Evolutionary conservation across 495 filamentous ascomycete species (phyloP), one percentile per base, ranked within the genome.

Genomic region (Hyaloscypha bicolor): DNA sequence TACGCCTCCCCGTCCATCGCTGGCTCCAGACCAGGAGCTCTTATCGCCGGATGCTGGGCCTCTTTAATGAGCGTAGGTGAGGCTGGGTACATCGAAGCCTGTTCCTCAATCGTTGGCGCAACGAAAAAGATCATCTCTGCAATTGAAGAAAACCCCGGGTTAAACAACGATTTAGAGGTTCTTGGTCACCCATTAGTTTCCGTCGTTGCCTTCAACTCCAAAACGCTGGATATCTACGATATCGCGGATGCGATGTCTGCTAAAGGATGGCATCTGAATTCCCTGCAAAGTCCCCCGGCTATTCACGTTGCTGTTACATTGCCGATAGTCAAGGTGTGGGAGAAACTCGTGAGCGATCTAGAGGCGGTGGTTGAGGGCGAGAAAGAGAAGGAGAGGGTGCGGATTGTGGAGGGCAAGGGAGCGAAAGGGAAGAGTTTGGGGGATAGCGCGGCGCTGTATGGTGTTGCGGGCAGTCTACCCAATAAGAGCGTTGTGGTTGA

Each of bases 261-360:
- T 3, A 87, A 87, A 70, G 95, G 95, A 29, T 99, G 95, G 95
- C 95, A 98, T 78, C 83, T 99, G 57, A 99, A 97, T 73, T 70
- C 94, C 8, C 82, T 98, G 61, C 95, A 99, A 75, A 87, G 87
- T 60, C 95, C 95, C 9, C 86, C 96, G 0, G 96, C 93, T n/a
- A 91, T 99, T 25, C 95, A 99, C 77, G 90, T 97, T 31, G 95
- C 95, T n/a, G 91, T 97, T 58, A 98, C 96, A 2, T 71, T 93
- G 71, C 95, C 94, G 14, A 90, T 96, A n/a, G 87, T 89, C 9
- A 83, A 82, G 68, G 88, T 88, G 45, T 93, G 90, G 69, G 93
- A 97, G 67, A 83, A 83, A 74, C 84, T 99, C 30, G 86, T 93
- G 39, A 78, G 74, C 22, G 96, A 99, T 77, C 73, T 98, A 30